Evolutionary conservation across 768 basidiomycete species (phyloP).

Genomic region (Tubosaeta brunneosetosa): DNA sequence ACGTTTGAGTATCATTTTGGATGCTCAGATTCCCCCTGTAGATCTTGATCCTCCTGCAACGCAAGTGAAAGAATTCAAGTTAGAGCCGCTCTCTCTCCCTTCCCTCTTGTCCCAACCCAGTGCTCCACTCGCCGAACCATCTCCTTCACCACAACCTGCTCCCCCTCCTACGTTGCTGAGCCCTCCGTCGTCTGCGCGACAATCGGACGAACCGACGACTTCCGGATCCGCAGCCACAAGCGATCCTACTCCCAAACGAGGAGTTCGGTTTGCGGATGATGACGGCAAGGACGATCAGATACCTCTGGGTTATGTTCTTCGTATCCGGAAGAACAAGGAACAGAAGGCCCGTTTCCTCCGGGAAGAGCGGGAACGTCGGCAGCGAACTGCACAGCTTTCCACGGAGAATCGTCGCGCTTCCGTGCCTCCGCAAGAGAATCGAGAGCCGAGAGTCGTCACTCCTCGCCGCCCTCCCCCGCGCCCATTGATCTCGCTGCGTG

Average conservation of each 20-base stretch:
- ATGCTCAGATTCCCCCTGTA: conserved; percentile 15
- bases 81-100: conserved; percentile 3
- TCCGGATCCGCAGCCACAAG: conserved; percentile 9
- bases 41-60: conserved; percentile 21
- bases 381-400: conserved; percentile 29
- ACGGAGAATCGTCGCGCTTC: conserved; percentile 31
- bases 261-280: conserved; percentile 63
- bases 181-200: neutral
- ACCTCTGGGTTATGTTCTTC: conserved; percentile 66
- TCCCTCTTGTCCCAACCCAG: conserved; percentile 2
- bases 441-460: conserved; percentile 11
- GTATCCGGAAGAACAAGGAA: conserved; percentile 67
- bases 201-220: neutral
- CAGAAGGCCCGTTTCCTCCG: conserved; percentile 66
- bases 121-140: neutral
- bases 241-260: conserved; percentile 35
- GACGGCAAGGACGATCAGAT: conserved; percentile 60
- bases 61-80: conserved; percentile 1
- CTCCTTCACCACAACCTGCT: conserved; percentile 1
- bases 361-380: conserved; percentile 52
- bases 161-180: neutral
- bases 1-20: neutral
- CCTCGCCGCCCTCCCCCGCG: conserved; percentile 14
- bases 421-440: conserved; percentile 6
- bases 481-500: conserved; percentile 14